phyloP scores from a whole-genome alignment of 2,329 filamentous ascomycete genomes.

The Blumeria hordei region DNA sequence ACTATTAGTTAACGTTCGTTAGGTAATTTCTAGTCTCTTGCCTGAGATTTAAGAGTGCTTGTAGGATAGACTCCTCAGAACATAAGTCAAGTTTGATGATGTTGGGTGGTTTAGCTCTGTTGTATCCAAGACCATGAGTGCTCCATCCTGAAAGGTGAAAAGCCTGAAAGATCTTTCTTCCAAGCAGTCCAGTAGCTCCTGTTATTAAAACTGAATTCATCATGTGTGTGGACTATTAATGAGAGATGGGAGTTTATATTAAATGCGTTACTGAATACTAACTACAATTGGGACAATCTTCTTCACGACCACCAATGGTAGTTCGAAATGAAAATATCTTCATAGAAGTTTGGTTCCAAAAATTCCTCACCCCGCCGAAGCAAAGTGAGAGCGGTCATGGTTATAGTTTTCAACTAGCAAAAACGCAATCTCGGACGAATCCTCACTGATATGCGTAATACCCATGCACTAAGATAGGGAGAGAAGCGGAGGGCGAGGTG shows the following conservation, averaged over 20 bases:
- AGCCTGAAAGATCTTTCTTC: conserved; percentile 48
- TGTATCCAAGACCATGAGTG: conserved; percentile 51
- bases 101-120: conserved; percentile 43
- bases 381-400: conserved; percentile 51
- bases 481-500: conserved; percentile 14
- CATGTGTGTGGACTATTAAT: conserved; percentile 14
- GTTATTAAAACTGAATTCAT: conserved; percentile 44
- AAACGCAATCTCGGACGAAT: conserved; percentile 59
- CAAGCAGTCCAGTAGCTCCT: conserved; percentile 63
- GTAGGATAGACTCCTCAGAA: conserved; percentile 3
- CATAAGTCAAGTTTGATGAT: conserved; percentile 24
- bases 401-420: conserved; percentile 37
- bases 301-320: conserved; percentile 23
- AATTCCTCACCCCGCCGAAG: conserved; percentile 52
- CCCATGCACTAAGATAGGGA: conserved; percentile 39
- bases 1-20: too few relatives aligned
- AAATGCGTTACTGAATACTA: too few relatives aligned
- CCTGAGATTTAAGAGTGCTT: too few relatives aligned
- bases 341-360: conserved; percentile 31
- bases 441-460: conserved; percentile 68
- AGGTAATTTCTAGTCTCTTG: too few relatives aligned
- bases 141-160: conserved; percentile 45
- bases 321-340: conserved; percentile 27
- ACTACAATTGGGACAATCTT: conserved; percentile 17
- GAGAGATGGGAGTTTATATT: too few relatives aligned